phyloP scores from a whole-genome alignment of 257 asterid genomes.

The Solanum dulcamara region DNA sequence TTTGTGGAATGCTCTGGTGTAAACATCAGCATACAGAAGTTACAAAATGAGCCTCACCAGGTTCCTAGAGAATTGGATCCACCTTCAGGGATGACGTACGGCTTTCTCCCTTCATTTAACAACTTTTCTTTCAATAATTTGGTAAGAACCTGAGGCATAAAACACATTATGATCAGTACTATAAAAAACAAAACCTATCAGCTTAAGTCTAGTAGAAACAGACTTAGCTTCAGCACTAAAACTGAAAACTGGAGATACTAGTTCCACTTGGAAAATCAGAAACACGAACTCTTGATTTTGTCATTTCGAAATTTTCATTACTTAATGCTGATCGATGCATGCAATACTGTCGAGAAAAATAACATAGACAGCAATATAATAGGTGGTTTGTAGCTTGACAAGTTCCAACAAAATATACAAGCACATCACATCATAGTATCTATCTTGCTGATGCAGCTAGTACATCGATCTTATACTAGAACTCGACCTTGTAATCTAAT shows the following conservation, averaged over 20 bases:
- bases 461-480: background rate
- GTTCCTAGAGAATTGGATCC: conserved; percentile 94
- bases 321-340: background rate
- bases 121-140: conserved; percentile 61
- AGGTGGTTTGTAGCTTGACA: background rate
- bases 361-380: background rate
- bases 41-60: no score
- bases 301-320: background rate
- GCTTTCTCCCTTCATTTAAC: conserved; percentile 78
- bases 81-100: conserved; percentile 90
- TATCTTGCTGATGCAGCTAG: background rate
- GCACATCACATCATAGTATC: background rate
- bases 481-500: background rate
- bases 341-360: background rate
- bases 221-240: background rate
- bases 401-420: background rate
- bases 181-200: background rate
- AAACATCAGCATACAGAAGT: no score
- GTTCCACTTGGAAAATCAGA: no score
- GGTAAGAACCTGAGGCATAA: conserved; percentile 58
- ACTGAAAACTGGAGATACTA: background rate
- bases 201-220: background rate
- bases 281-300: no score
- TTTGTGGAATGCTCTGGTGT: no score
- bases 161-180: background rate